Evolutionary conservation across 768 basidiomycete species (phyloP).

Genomic region (Termitomyces sp.): DNA sequence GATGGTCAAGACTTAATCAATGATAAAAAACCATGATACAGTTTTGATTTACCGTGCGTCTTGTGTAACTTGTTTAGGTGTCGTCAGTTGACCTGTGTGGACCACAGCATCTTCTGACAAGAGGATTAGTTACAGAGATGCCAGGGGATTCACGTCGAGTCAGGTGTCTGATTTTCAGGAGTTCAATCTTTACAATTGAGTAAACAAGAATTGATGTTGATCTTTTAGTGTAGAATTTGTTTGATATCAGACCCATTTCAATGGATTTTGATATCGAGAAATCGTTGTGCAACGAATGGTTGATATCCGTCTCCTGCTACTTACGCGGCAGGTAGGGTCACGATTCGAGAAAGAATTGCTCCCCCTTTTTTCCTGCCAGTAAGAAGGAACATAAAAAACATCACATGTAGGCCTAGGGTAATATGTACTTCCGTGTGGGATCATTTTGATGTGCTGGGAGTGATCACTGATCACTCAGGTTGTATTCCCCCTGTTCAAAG

Average conservation of each 20-base stretch:
- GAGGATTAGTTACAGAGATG: neutral
- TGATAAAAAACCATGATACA: slow-evolving; percentile 26
- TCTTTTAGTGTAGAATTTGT: too few relatives aligned
- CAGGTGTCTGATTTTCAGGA: neutral
- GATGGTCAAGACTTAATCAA: slow-evolving; percentile 33
- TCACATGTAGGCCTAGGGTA: neutral
- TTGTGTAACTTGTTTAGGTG: too few relatives aligned
- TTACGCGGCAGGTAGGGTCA: neutral
- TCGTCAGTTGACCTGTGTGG: neutral
- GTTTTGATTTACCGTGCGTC: slow-evolving; percentile 41
- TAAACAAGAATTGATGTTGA: too few relatives aligned
- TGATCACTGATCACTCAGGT: neutral
- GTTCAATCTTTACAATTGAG: too few relatives aligned
- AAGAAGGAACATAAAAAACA: neutral
- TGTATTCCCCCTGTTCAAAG: slow-evolving; percentile 1
- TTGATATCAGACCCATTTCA: too few relatives aligned
- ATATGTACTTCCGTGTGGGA: neutral
- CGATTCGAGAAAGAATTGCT: too few relatives aligned
- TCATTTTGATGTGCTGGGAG: slow-evolving; percentile 4
- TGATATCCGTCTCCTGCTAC: too few relatives aligned
- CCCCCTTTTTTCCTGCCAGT: too few relatives aligned
- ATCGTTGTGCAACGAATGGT: too few relatives aligned
- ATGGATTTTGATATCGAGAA: too few relatives aligned
- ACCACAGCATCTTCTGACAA: neutral
- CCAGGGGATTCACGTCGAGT: neutral